A percentile compares a stretch with the other conserved stretches of the same genome.
phyloP scores from a whole-genome alignment of 192 early-diverging fungal genomes.

The Coemansia furcata region DNA sequence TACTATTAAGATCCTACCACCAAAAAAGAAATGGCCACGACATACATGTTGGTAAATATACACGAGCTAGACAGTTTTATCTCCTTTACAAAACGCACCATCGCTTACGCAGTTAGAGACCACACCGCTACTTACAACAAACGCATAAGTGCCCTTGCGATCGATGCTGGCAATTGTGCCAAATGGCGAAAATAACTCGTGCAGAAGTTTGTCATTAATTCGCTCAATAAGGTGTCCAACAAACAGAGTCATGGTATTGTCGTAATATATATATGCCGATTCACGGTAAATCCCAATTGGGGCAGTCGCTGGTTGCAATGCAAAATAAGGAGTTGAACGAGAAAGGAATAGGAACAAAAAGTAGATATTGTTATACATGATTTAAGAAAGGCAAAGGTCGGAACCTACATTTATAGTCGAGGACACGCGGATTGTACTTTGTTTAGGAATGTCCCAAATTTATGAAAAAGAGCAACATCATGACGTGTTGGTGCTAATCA shows the following conservation, averaged over 20 bases:
- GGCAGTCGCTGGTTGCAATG: not conserved
- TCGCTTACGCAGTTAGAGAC: not conserved
- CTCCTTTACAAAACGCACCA: not conserved
- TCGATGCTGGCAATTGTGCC: slow-evolving; percentile 27
- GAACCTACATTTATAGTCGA: too few species aligned
- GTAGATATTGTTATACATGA: too few species aligned
- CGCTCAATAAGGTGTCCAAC: slow-evolving; percentile 38
- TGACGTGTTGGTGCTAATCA: too few species aligned
- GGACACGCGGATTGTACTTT: too few species aligned
- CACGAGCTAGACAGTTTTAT: not conserved
- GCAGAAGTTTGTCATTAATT: slow-evolving; percentile 26
- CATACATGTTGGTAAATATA: too few species aligned
- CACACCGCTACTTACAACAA: slow-evolving; percentile 31
- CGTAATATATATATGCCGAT: too few species aligned
- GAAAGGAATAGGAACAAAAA: too few species aligned
- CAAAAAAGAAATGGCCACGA: too few species aligned
- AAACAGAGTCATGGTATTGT: slow-evolving; percentile 27
- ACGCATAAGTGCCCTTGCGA: slow-evolving; percentile 38
- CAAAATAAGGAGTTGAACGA: not conserved
- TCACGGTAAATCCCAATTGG: too few species aligned
- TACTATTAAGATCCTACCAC: slow-evolving; percentile 18
- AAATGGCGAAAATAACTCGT: slow-evolving; percentile 21
- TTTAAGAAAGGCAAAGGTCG: too few species aligned
- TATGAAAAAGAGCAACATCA: too few species aligned
- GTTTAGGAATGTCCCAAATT: too few species aligned